Evolutionary conservation across 2,329 filamentous ascomycete genomes (phyloP), one percentile per base, ranked within the genome.

Genomic region (Fusarium sp.): DNA sequence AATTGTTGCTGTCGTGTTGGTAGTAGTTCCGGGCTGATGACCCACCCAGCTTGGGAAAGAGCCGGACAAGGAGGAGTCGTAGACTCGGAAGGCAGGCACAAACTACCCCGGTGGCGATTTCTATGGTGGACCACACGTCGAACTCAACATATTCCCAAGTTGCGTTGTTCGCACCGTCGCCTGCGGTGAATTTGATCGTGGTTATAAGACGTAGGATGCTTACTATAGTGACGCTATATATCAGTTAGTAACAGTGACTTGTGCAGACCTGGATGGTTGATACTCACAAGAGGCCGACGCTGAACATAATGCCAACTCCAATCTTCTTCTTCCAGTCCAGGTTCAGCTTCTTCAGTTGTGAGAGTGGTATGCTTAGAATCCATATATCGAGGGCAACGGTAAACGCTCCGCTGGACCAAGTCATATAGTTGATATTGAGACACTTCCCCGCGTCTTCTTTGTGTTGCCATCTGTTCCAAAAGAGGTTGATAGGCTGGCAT

Each of bases 211-310:
- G 34, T 12, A 37, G 34, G 3, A 37, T 37, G 7, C 34, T 37
- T 0, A 37, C 34, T 10, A 37, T n/a, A 12, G 34, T 37, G 0
- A 37, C 34, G 34, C 34, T 37, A 6, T 12, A 1, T 12, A 7
- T n/a, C 18, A 7, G 34, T 37, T 37, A 37, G 18, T 12, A 3
- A 37, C 5, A 11, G 10, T 12, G 5, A 7, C 5, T 0, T 11
- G 5, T n/a, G 18, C 5, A 6, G 5, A 6, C 9, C 0, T 11
- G 9, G 1, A 37, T 4, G 18, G 9, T 11, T 2, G 5, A 16
- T 32, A 37, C 34, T 37, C 7, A n/a, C 34, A 37, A 37, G 5
- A 6, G 5, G 5, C 34, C 34, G 34, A 37, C 34, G 18, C 34
- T n/a, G 7, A 37, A 37, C 34, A 37, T 37, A 12, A 37, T 37